Evolutionary conservation across 2,329 filamentous ascomycete genomes (phyloP), one percentile per base, ranked within the genome.

Genomic region (Fusarium cyanostomum): DNA sequence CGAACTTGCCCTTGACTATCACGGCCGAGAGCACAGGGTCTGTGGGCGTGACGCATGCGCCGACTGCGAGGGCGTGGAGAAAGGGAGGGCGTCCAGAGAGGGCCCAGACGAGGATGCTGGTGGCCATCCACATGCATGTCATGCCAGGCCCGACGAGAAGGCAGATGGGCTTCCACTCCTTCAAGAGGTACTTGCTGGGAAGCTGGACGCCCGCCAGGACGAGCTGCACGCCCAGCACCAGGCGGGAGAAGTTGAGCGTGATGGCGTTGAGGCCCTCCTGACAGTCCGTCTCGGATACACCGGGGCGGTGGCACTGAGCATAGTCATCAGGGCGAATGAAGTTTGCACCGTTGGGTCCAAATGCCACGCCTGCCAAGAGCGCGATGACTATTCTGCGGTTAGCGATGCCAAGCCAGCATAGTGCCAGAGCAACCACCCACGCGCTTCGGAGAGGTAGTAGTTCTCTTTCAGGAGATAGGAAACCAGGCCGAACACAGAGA

Each of bases 1-100:
- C 94, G 72, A 96, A 97, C 69, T 92, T 94, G 28, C 93, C 93
- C 79, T 97, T 97, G 41, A 97, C 92, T 55, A 97, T 96, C 3
- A 91, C 91, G 64, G 95, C 94, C 13, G 91, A 94, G 33, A 97
- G 77, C 1, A 97, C 88, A 0, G 94, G 94, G 70, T 97, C 94
- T 0, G 94, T 97, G 0, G 93, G 94, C 3, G 94, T 95, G n/a
- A 97, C 88, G 71, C 93, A 96, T 1, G 93, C 91, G 1, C 88
- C 93, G 10, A 96, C 81, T 13, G 89, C 90, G 10, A 97, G 81
- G 0, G 94, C 91, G 66, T 95, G 90, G 2, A 97, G 81, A 64
- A 95, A 91, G 27, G 81, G 81, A 13, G 94, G 80, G 45, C 87
- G 79, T 0, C 92, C 91, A 2, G 94, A 86, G 60, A 97, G 77